phyloP scores from a whole-genome alignment of 139 green algal genomes.

The Nannochloris sp. region DNA sequence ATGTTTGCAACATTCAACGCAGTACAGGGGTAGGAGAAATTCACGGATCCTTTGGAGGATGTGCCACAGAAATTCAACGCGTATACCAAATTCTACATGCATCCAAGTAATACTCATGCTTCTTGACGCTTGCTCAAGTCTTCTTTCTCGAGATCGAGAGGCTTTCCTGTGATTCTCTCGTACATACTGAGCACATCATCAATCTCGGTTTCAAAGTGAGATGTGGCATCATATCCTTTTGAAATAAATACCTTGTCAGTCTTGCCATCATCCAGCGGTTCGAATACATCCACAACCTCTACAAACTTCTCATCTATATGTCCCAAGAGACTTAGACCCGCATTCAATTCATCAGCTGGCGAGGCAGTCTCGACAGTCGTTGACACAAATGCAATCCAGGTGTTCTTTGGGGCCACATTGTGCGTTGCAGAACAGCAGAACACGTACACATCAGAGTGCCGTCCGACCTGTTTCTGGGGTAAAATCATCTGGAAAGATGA shows the following conservation, averaged over 20 bases:
- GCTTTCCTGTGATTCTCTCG: conserved; percentile 81
- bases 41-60: conserved; percentile 25
- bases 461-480: conserved; percentile 88
- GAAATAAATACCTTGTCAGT: conserved; percentile 78
- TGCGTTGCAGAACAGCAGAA: conserved; percentile 93
- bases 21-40: conserved; percentile 19
- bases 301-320: conserved; percentile 91
- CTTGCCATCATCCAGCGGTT: conserved; percentile 64
- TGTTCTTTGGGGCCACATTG: conserved; percentile 80
- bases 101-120: conserved; percentile 1
- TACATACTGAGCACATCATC: conserved; percentile 95
- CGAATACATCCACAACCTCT: conserved; percentile 67
- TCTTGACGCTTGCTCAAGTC: conserved; percentile 12
- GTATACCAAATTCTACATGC: conserved; percentile 1
- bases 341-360: conserved; percentile 49
- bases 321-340: conserved; percentile 81
- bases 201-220: conserved; percentile 97
- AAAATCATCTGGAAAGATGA: conserved; percentile 89
- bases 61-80: background rate
- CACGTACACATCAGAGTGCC: conserved; percentile 95
- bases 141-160: conserved; percentile 25
- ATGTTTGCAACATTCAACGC: conserved; percentile 9
- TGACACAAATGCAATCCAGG: conserved; percentile 96
- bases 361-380: conserved; percentile 83
- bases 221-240: conserved; percentile 93